Evolutionary conservation across 768 basidiomycete species (phyloP).

Genomic region (Hypholoma fasciculare): DNA sequence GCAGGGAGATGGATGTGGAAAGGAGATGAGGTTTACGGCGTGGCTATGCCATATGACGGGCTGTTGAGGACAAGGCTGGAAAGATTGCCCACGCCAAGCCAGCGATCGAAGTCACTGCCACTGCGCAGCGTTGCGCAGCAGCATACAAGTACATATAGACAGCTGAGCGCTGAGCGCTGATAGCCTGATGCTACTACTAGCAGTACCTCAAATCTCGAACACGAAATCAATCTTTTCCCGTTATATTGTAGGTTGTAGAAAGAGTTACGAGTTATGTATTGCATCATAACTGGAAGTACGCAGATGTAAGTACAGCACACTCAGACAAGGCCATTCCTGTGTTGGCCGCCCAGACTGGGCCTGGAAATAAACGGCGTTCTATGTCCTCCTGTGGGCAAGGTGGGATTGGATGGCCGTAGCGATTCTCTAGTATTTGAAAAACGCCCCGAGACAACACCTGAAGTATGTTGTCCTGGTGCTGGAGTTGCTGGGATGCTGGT

Average conservation of each 20-base stretch:
- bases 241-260: no score
- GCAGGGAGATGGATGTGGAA: not conserved
- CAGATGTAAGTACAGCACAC: no score
- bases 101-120: slow-evolving; percentile 2
- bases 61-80: not conserved
- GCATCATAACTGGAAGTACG: no score
- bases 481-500: slow-evolving; percentile 4
- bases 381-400: slow-evolving; percentile 31
- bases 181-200: no score
- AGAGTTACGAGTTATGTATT: no score
- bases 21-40: slow-evolving; percentile 9
- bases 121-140: not conserved
- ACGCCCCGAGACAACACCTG: not conserved
- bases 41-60: slow-evolving; percentile 16
- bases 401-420: slow-evolving; percentile 5
- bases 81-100: not conserved
- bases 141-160: no score
- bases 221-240: no score
- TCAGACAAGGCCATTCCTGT: slow-evolving; percentile 3
- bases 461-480: slow-evolving; percentile 4
- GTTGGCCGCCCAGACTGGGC: slow-evolving; percentile 8
- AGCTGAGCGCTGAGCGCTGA: no score
- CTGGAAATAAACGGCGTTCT: slow-evolving; percentile 52
- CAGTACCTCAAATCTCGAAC: no score
- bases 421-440: slow-evolving; percentile 3